Base-by-base conservation (phyloP, 495 filamentous ascomycete genomes). In the Cercophora newfieldiana region DNA sequence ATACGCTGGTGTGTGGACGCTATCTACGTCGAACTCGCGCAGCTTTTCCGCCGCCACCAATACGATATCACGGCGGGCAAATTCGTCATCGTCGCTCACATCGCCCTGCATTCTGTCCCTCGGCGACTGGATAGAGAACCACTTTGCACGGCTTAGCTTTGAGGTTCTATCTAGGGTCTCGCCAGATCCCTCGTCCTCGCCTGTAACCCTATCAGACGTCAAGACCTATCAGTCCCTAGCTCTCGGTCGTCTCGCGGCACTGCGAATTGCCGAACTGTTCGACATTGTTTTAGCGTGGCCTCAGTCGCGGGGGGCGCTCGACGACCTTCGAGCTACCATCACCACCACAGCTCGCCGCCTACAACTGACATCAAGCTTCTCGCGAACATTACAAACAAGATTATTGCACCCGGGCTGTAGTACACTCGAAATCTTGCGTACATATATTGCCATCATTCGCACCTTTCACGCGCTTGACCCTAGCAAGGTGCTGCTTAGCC, bases 371-470 rank as follows among this genome's bases (percentile, higher is more conserved):
- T 84, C 83, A 8, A 83, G 82, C 7, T 98, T 98, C 73, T 84
- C 88, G 12, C 74, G 81, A 3, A 86, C 83, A 3, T 74, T 97
- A 12, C 85, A 87, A 58, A 82, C 81, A n/a, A 86, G 92, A 8
- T 77, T 99, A 4, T 80, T 99, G 3, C 92, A 97, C 71, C 90
- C 95, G 0, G 96, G 93, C 4, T 88, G 92, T 37, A 93, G 93
- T 47, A 99, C 95, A 0, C 85, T 91, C 2, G 87, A 96, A 66
- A 97, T 99, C 22, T 77, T 99, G 29, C 89, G 89, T 61, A 84
- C 93, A 5, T 99, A 99, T 75, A 96, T 97, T 59, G 90, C 89
- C 18, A 90, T 97, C 67, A 98, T 99, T 63, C 88, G 91, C 53
- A 90, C 91, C 0, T 96, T 99, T 68, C 90, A 90, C 68, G 78